phyloP scores from a whole-genome alignment of 208 protist species.

The Acanthamoeba healyi region DNA sequence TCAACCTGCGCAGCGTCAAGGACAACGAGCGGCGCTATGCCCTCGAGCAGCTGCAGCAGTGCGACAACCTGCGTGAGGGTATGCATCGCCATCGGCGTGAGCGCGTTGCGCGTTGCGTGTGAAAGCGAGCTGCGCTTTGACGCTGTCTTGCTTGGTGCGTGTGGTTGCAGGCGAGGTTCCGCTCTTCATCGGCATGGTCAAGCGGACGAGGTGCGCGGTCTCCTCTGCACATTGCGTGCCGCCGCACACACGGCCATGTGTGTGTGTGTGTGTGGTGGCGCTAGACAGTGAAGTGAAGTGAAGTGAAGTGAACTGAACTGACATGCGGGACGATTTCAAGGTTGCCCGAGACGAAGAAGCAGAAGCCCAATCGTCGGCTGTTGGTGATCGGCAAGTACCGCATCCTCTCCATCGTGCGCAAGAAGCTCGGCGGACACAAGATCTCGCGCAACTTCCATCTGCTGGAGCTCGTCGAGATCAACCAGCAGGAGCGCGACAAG shows the following conservation, averaged over 20 bases:
- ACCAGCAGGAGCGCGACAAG: slow-evolving; percentile 1
- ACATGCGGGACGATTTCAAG: not conserved
- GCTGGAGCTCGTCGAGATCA: slow-evolving; percentile 6
- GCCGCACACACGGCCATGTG: no score
- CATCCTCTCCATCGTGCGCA: not conserved
- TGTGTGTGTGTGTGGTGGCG: no score
- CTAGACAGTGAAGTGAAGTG: no score
- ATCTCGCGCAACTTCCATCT: slow-evolving; percentile 5
- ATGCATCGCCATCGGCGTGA: no score
- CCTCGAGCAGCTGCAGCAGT: not conserved
- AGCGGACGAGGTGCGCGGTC: not conserved
- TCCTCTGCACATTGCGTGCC: no score
- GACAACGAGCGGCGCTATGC: not conserved
- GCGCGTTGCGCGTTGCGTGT: no score
- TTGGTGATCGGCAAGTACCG: slow-evolving; percentile 17
- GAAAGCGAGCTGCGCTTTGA: no score
- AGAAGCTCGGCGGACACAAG: not conserved
- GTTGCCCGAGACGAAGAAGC: slow-evolving; percentile 8
- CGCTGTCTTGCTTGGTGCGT: no score
- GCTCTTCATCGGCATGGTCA: slow-evolving; percentile 26
- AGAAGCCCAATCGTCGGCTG: not conserved
- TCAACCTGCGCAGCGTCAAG: not conserved
- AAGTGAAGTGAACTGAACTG: not conserved
- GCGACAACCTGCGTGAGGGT: slow-evolving; percentile 11
- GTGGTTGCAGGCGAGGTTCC: slow-evolving; percentile 10